phyloP scores from a whole-genome alignment of 805 yeast species.

The Candida caryicola region DNA sequence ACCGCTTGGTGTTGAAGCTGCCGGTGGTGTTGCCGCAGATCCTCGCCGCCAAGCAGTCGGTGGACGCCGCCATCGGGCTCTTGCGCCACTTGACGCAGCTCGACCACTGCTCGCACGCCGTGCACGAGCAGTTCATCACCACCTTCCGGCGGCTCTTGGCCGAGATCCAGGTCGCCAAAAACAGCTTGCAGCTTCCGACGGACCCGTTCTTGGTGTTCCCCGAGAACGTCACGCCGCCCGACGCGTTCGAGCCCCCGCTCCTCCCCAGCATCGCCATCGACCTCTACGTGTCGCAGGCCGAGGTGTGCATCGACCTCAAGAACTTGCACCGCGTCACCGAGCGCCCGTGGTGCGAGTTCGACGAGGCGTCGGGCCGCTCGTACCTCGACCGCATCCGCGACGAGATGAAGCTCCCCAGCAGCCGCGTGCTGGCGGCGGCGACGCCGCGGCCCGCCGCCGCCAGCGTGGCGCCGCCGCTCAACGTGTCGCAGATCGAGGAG shows the following conservation, averaged over 20 bases:
- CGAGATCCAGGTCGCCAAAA: slow-evolving; percentile 24
- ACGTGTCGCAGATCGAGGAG: slow-evolving; percentile 21
- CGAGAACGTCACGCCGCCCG: slow-evolving; percentile 38
- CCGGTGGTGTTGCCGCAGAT: slow-evolving; percentile 43
- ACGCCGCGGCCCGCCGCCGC: slow-evolving; percentile 3
- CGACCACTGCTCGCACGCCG: slow-evolving; percentile 4
- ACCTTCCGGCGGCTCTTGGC: slow-evolving; percentile 26
- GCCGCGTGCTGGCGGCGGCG: neutral
- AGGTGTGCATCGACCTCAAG: slow-evolving; percentile 32
- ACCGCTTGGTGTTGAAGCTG: slow-evolving; percentile 24
- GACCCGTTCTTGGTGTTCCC: slow-evolving; percentile 60
- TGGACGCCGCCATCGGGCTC: slow-evolving; percentile 18
- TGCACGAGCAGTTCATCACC: slow-evolving; percentile 19
- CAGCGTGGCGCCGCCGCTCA: slow-evolving; percentile 14
- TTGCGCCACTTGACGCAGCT: slow-evolving; percentile 2
- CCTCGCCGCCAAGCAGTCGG: slow-evolving; percentile 41
- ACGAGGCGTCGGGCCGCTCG: slow-evolving; percentile 38
- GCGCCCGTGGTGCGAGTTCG: slow-evolving; percentile 62
- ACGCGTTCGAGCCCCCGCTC: slow-evolving; percentile 44
- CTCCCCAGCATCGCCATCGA: slow-evolving; percentile 53
- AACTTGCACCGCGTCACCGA: slow-evolving; percentile 41
- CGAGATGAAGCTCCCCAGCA: slow-evolving; percentile 41
- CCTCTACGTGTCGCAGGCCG: slow-evolving; percentile 57
- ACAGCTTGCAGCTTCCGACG: slow-evolving; percentile 45
- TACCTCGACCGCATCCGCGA: slow-evolving; percentile 58